Conservation (phyloP, 140 eudicot genomes). For the Anethum foeniculum region DNA sequence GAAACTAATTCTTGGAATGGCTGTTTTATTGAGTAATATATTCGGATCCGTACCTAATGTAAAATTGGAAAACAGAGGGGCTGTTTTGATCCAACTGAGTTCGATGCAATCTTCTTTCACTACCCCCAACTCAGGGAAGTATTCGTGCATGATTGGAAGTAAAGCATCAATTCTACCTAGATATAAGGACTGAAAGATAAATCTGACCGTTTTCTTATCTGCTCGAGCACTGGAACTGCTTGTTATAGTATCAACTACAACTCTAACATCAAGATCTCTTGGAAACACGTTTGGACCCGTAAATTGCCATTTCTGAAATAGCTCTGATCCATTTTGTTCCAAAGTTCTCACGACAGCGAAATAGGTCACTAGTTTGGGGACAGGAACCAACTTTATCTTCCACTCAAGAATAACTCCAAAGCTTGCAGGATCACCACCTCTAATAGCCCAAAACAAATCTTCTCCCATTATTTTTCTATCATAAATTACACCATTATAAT, state of each 20-base stretch:
- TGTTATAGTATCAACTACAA: neutral
- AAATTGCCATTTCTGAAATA: conserved; percentile 2
- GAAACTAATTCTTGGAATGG: neutral
- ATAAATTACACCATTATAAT: too few species aligned
- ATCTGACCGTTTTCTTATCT: neutral
- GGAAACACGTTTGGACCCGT: neutral
- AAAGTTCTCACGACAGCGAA: neutral
- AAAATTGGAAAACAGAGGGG: neutral
- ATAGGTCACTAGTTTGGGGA: neutral
- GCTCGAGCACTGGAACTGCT: neutral
- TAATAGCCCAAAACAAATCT: too few species aligned
- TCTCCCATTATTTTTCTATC: too few species aligned
- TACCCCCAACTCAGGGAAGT: too few species aligned
- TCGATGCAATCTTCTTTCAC: conserved; percentile 5
- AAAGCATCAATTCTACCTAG: neutral
- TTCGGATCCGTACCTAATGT: neutral
- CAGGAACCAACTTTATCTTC: conserved; percentile 5
- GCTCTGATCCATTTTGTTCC: conserved; percentile 7
- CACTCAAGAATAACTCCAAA: conserved; percentile 1
- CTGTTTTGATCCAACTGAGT: neutral
- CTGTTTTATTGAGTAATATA: neutral
- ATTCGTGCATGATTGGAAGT: conserved; percentile 7
- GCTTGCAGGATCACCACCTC: too few species aligned
- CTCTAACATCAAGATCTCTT: conserved; percentile 4
- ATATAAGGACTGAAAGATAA: neutral